Evolutionary conservation across 2,329 filamentous ascomycete genomes (phyloP).

Genomic region (Neofusicoccum laricinum): DNA sequence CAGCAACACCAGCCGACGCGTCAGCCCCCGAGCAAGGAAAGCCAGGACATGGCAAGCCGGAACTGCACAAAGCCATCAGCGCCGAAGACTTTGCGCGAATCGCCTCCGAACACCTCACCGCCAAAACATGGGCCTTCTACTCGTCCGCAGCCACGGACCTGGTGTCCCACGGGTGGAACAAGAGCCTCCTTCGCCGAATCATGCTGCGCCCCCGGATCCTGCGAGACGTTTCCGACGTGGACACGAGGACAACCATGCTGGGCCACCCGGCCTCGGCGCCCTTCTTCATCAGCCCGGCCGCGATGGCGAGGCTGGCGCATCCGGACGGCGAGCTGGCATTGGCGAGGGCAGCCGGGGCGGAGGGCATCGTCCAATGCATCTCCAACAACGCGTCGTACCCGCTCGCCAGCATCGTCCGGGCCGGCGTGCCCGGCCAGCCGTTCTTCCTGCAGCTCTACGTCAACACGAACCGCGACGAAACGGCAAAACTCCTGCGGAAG

Average conservation of each 20-base stretch:
- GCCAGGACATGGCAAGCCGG: constrained; percentile 33
- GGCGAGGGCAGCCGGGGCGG: constrained; percentile 32
- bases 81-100: constrained; percentile 32
- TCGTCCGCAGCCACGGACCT: constrained; percentile 35
- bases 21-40: constrained; percentile 33
- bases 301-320: constrained; percentile 34
- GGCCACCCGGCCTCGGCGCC: constrained; percentile 33
- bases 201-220: constrained; percentile 35
- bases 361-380: constrained; percentile 33
- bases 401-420: constrained; percentile 13
- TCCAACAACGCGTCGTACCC: constrained; percentile 29
- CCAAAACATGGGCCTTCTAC: constrained; percentile 33
- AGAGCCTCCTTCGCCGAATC: constrained; percentile 34
- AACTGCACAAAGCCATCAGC: constrained; percentile 25
- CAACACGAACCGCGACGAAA: constrained; percentile 30
- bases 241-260: constrained; percentile 32
- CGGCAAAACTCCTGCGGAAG: constrained; percentile 30
- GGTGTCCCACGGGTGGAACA: constrained; percentile 29
- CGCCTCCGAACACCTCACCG: constrained; percentile 31
- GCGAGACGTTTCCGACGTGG: constrained; percentile 33
- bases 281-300: constrained; percentile 40
- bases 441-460: constrained; percentile 38
- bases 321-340: constrained; percentile 36
- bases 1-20: constrained; percentile 22
- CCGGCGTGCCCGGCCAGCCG: constrained; percentile 25